Percentiles rank a stretch among this genome's conserved stretches.
Conservation (phyloP, 1,139 yeast species). For the Geotrichum carabidarum region DNA sequence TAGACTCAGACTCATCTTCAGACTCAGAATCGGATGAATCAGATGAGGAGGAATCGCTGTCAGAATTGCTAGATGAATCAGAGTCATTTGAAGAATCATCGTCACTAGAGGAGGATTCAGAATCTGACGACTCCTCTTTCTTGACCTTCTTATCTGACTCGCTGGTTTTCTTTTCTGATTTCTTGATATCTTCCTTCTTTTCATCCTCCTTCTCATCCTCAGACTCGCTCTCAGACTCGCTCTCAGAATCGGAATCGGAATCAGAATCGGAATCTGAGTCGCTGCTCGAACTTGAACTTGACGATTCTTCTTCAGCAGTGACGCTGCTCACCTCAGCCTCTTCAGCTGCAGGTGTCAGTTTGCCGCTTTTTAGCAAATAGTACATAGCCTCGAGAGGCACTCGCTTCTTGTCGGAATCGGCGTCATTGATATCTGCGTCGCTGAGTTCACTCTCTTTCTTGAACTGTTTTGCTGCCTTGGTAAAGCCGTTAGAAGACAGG, state of each 20-base stretch:
- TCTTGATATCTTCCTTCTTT: slow-evolving; percentile 8
- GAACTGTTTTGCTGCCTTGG: slow-evolving; percentile 24
- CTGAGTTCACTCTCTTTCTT: slow-evolving; percentile 21
- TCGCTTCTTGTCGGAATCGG: slow-evolving; percentile 9
- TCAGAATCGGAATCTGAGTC: slow-evolving; percentile 25
- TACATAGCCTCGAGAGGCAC: slow-evolving; percentile 17
- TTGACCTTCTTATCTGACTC: background rate
- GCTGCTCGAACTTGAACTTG: slow-evolving; percentile 3
- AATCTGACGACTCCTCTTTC: slow-evolving; percentile 17
- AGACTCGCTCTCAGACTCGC: slow-evolving; percentile 14
- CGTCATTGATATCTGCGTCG: slow-evolving; percentile 8
- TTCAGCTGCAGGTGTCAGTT: slow-evolving; percentile 13
- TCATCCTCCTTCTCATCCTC: slow-evolving; percentile 19
- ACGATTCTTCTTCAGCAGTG: slow-evolving; percentile 25
- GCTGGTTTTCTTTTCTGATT: background rate
- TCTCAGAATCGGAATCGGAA: slow-evolving; percentile 13
- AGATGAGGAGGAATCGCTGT: slow-evolving; percentile 16
- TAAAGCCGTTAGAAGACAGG: slow-evolving; percentile 22
- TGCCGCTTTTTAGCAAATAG: slow-evolving; percentile 17
- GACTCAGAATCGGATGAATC: slow-evolving; percentile 11
- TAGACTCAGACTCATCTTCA: background rate
- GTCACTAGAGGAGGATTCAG: slow-evolving; percentile 23
- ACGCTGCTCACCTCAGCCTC: slow-evolving; percentile 19
- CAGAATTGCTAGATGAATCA: slow-evolving; percentile 20
- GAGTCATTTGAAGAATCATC: slow-evolving; percentile 20